These are phyloP conservation scores for Cardiospermum halicacabum DNA, from an alignment of 345 rosid species.

Conservation along the genomic window DNA sequence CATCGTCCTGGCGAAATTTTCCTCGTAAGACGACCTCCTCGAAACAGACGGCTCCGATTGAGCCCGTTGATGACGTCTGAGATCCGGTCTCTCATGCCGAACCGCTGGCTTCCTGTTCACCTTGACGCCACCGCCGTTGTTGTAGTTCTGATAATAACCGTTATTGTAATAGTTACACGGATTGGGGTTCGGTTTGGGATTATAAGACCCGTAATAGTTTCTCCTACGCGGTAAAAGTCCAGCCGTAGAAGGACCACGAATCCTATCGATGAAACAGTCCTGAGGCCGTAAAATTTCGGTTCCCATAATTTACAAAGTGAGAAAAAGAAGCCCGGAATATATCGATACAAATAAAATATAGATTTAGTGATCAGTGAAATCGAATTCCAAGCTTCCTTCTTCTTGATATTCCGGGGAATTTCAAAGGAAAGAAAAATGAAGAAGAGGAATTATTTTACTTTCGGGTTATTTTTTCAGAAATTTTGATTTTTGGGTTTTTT, in stretches of 20 bases:
- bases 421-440: background rate
- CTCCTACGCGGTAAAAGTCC: conserved; percentile 40
- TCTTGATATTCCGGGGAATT: background rate
- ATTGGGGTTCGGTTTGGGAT: conserved; percentile 2
- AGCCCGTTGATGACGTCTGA: conserved; percentile 20
- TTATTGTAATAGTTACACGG: background rate
- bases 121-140: conserved; percentile 16
- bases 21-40: conserved; percentile 10
- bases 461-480: background rate
- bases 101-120: conserved; percentile 39
- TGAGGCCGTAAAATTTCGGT: conserved; percentile 79
- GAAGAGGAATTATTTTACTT: background rate
- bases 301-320: conserved; percentile 50
- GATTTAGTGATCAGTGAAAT: background rate
- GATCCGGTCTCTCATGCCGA: conserved; percentile 21
- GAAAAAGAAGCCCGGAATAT: background rate
- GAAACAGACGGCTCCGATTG: conserved; percentile 34
- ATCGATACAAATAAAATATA: background rate
- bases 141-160: background rate
- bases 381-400: conserved; percentile 1
- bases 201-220: conserved; percentile 20
- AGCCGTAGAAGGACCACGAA: conserved; percentile 40
- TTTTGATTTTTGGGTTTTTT: background rate
- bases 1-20: background rate
- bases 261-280: conserved; percentile 45